Percentiles rank a stretch among this genome's conserved stretches.
phyloP scores from a whole-genome alignment of 306 rosid species.

The Dryas alaskensis region DNA sequence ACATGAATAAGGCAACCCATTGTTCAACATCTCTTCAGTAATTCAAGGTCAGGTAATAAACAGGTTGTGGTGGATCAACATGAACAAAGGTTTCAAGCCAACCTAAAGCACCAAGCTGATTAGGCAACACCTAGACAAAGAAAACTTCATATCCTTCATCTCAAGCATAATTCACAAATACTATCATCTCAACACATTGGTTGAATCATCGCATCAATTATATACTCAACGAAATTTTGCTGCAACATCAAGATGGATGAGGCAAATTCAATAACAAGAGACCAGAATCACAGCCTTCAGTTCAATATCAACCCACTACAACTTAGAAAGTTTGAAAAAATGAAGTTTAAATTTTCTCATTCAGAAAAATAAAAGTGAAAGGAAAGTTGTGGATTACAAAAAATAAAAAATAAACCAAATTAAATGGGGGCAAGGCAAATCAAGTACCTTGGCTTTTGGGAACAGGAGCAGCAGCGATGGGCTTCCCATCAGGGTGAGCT shows the following conservation, averaged over 20 bases:
- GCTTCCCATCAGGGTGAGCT: constrained; percentile 33
- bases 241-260: not conserved
- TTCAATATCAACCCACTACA: not conserved
- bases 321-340: not conserved
- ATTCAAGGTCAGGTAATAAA: not conserved
- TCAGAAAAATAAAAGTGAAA: too few relatives aligned
- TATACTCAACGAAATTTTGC: not conserved
- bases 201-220: not conserved
- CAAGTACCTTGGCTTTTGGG: constrained; percentile 55
- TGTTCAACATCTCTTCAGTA: not conserved
- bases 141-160: not conserved
- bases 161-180: not conserved
- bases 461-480: constrained; percentile 37
- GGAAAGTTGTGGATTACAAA: not conserved
- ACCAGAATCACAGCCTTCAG: not conserved
- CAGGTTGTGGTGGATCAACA: not conserved
- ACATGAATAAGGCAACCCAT: not conserved
- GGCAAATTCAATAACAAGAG: not conserved
- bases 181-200: not conserved
- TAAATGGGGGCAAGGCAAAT: not conserved
- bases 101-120: not conserved
- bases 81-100: not conserved
- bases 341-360: not conserved
- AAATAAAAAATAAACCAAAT: not conserved
- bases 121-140: not conserved